Conservation (phyloP, 129 eudicot species). For the Ambrosia trifida region DNA sequence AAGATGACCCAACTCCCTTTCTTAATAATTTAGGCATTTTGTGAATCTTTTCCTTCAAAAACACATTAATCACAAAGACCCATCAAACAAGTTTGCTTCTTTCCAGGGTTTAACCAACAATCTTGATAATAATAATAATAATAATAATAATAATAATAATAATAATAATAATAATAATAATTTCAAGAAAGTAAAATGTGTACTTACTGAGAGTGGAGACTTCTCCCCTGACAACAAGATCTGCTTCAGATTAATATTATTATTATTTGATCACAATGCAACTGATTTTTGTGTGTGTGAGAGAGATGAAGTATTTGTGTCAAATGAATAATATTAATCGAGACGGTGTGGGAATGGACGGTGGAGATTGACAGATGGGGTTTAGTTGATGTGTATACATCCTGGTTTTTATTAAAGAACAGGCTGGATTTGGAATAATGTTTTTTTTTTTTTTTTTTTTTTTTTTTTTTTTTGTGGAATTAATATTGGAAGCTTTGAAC, state of each 20-base stretch:
- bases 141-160: no score
- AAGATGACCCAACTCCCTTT: no score
- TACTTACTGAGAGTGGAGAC: conserved; percentile 50
- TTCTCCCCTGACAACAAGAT: conserved; percentile 28
- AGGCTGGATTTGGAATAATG: conserved; percentile 67
- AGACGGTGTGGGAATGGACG: conserved; percentile 41
- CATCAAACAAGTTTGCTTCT: no score
- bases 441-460: no score
- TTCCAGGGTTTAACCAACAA: no score
- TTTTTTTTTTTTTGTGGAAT: no score
- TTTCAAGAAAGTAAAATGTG: conserved; percentile 29
- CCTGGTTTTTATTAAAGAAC: conserved; percentile 30
- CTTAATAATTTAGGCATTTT: no score
- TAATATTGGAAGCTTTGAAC: conserved; percentile 21
- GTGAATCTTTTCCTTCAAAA: no score
- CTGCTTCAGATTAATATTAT: conserved; percentile 19
- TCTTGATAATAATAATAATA: no score
- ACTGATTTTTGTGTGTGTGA: conserved; percentile 13
- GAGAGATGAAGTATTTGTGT: conserved; percentile 40
- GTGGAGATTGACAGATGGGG: conserved; percentile 49
- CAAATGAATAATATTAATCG: conserved; percentile 15
- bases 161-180: neutral
- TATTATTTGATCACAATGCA: conserved; percentile 11
- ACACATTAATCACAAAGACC: no score
- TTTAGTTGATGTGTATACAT: conserved; percentile 36